These are phyloP conservation scores for Ophiostoma pallidulum DNA, from an alignment of 2,329 filamentous ascomycete genomes.

Conservation along the genomic window DNA sequence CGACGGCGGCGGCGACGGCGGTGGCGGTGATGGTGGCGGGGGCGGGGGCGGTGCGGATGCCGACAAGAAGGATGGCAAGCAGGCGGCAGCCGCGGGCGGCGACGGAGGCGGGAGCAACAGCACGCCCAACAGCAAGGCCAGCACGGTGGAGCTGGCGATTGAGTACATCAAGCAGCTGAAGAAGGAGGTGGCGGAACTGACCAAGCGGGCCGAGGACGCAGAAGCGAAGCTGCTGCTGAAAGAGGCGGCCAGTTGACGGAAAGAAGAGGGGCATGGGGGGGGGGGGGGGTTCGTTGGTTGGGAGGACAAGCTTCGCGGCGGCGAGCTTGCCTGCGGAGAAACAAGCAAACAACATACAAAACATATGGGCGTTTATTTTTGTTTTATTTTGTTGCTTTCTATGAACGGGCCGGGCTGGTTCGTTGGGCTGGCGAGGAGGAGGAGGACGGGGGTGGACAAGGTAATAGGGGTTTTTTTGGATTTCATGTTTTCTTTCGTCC, in stretches of 20 bases:
- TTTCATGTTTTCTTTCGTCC: too few species aligned
- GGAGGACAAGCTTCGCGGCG: not conserved
- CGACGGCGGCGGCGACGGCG: too few species aligned
- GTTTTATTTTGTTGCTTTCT: too few species aligned
- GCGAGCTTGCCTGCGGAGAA: too few species aligned
- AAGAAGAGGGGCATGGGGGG: not conserved
- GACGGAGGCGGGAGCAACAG: slow-evolving; percentile 15
- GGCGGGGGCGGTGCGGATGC: not conserved
- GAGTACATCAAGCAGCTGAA: slow-evolving; percentile 86
- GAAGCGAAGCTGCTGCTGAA: slow-evolving; percentile 46
- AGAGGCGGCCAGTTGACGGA: not conserved
- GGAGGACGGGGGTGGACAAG: too few species aligned
- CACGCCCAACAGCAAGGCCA: slow-evolving; percentile 80
- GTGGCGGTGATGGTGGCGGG: too few species aligned
- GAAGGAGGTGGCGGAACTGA: slow-evolving; percentile 58
- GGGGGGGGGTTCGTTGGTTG: too few species aligned
- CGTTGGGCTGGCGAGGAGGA: not conserved
- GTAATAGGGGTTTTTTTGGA: too few species aligned
- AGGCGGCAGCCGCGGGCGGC: slow-evolving; percentile 67
- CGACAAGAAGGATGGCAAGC: slow-evolving; percentile 58
- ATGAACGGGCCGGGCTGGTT: not conserved
- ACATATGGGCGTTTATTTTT: too few species aligned
- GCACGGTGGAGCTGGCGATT: slow-evolving; percentile 94
- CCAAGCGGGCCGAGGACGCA: slow-evolving; percentile 52
- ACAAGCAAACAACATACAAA: too few species aligned